Base-by-base conservation (phyloP, 306 rosid species). In the Dryas octopetala region DNA sequence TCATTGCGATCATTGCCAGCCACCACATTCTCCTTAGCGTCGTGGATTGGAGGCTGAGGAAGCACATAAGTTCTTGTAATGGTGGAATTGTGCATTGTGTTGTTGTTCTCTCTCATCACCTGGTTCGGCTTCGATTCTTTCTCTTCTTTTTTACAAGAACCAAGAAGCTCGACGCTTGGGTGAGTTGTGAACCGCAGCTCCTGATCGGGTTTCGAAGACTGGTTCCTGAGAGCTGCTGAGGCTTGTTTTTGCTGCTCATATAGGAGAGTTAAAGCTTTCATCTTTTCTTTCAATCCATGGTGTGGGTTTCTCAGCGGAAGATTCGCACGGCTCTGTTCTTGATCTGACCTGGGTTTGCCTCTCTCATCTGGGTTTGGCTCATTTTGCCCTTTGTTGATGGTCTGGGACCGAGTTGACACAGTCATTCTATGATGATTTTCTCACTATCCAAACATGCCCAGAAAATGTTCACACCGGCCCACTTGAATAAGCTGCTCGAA, bases 161-260 rank as follows among this genome's bases (percentile, higher is more conserved):
- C 78, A 2, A 47, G 79, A 66, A 78, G 81, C 65, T 78, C 83
- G 28, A 74, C 54, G 47, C 88, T 77, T 11, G 85, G 83, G 62
- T 75, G 86, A 19, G 80, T 63, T 17, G 73, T 17, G 62, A 84
- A 66, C 38, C 88, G 70, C 26, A 26, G 57, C 68, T 89, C 88
- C 54, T 83, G 83, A 32, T 79, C 76, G n/a, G 53, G 57, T 58
- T 38, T 81, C 14, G 62, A 62, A 28, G 86, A 77, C 3, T 79
- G 59, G 79, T 79, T 94, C 78, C 73, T 85, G 77, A 91, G 84
- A 75, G 91, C 79, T 9, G 75, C 79, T 4, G 96, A 89, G 52
- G 93, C 91, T 79, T 82, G 96, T 79, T 90, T 92, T 66, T 95
- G 99, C 68, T 91, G 97, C 82, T 95, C 99, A 74, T 95, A 92